These are phyloP conservation scores for Hortaea sp. DNA, from an alignment of 2,329 filamentous ascomycete genomes.

Conservation along the genomic window DNA sequence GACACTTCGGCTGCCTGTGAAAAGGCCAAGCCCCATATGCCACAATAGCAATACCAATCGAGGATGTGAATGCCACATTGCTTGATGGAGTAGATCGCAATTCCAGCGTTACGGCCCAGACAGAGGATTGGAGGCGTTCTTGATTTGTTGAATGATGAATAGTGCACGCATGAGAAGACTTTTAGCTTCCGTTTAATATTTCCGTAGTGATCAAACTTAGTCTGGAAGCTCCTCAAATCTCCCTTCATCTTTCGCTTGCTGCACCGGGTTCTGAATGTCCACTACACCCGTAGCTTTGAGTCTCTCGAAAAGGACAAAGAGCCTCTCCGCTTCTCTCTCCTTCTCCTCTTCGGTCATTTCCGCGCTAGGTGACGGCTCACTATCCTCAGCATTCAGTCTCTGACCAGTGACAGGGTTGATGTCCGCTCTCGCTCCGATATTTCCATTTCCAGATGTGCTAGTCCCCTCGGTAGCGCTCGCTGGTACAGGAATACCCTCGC, in stretches of 20 bases:
- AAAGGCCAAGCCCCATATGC: not conserved
- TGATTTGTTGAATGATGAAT: not conserved
- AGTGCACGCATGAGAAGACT: not conserved
- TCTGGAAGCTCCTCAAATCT: constrained; percentile 55
- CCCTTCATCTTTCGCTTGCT: constrained; percentile 58
- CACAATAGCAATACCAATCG: no score
- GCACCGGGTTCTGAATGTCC: constrained; percentile 68
- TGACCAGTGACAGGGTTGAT: constrained; percentile 87
- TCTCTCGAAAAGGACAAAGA: constrained; percentile 84
- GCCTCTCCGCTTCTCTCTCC: constrained; percentile 75
- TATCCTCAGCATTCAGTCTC: constrained; percentile 36
- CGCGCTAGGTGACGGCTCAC: constrained; percentile 53
- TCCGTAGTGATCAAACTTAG: not conserved
- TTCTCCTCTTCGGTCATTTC: constrained; percentile 89
- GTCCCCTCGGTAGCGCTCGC: constrained; percentile 51
- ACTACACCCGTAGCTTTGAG: constrained; percentile 67
- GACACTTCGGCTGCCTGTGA: not conserved
- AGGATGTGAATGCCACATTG: no score
- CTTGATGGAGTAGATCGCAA: no score
- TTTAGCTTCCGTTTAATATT: no score
- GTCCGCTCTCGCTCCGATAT: constrained; percentile 22
- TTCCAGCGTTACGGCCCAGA: no score
- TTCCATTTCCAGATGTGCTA: constrained; percentile 22
- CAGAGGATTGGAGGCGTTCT: no score
- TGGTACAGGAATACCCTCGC: constrained; percentile 70